Percentiles rank a stretch among this genome's conserved stretches.
Evolutionary conservation across 306 rosid genomes (phyloP).

Genomic region (Vachellia collinsii): DNA sequence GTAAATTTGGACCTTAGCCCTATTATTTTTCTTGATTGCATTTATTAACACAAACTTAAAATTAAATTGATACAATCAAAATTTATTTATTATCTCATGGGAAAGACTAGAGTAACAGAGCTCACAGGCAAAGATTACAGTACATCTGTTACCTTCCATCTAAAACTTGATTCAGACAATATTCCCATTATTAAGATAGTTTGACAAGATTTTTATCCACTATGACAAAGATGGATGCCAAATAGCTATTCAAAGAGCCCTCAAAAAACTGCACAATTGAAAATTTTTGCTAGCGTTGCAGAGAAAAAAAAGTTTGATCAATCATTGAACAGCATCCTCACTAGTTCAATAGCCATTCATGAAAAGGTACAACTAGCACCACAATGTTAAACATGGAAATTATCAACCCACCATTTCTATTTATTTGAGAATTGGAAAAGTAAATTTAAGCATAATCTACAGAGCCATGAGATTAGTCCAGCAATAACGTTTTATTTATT

Average conservation of each 20-base stretch:
- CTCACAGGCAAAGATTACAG: not conserved
- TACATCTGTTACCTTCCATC: not conserved
- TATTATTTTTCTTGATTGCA: too few relatives aligned
- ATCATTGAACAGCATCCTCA: not conserved
- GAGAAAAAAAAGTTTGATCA: not conserved
- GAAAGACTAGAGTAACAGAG: not conserved
- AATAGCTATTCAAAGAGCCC: not conserved
- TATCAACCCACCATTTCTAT: not conserved
- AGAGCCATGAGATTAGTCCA: not conserved
- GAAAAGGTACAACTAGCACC: not conserved
- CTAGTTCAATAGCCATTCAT: not conserved
- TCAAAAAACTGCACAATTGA: not conserved
- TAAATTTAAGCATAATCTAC: not conserved
- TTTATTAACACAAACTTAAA: too few relatives aligned
- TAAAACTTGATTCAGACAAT: not conserved
- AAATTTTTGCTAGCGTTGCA: not conserved
- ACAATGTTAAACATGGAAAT: not conserved
- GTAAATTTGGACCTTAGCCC: too few relatives aligned
- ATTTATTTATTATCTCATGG: not conserved
- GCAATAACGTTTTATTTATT: not conserved
- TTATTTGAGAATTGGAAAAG: not conserved
- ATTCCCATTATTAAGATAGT: not conserved
- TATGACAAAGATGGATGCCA: not conserved
- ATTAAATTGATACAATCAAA: not conserved
- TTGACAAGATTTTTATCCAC: not conserved